A percentile compares a stretch with the other conserved stretches of the same genome.
Evolutionary conservation across 225 moss, liverwort and hornwort species (phyloP).

Genomic region (Marchantia polymorpha): DNA sequence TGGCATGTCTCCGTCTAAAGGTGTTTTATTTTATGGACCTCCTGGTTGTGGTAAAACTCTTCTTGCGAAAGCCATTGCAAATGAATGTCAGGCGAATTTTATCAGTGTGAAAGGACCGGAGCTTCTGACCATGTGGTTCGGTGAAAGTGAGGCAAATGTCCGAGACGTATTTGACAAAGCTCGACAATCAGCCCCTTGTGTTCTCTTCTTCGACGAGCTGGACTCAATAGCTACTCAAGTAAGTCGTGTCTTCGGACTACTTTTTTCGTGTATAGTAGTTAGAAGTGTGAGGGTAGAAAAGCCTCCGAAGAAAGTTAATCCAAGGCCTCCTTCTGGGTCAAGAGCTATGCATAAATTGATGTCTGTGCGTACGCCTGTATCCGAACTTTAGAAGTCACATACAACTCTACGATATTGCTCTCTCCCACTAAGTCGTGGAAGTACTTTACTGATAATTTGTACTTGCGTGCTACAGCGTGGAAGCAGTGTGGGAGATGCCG

Average conservation of each 20-base stretch:
- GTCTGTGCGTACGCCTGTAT: too few relatives aligned
- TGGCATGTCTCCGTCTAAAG: conserved; percentile 95
- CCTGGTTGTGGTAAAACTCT: conserved; percentile 93
- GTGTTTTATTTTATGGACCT: conserved; percentile 88
- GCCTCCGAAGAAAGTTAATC: neutral
- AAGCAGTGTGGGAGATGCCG: conserved; percentile 14
- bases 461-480: conserved; percentile 16
- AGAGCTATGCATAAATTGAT: neutral
- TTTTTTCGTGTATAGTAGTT: neutral
- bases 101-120: conserved; percentile 91
- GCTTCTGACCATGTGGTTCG: conserved; percentile 22
- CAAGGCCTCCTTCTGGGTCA: neutral
- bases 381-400: too few relatives aligned
- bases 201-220: conserved; percentile 23
- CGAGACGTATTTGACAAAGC: conserved; percentile 21
- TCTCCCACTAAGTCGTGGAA: neutral
- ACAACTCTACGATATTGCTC: too few relatives aligned
- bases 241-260: neutral
- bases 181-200: conserved; percentile 19
- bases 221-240: conserved; percentile 46
- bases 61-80: conserved; percentile 86
- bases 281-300: neutral
- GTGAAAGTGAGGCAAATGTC: conserved; percentile 24
- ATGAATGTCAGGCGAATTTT: conserved; percentile 88
- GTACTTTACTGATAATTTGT: neutral